These are phyloP conservation scores for Trichophaea hybrida DNA, from an alignment of 2,329 filamentous ascomycete species.

Conservation along the genomic window DNA sequence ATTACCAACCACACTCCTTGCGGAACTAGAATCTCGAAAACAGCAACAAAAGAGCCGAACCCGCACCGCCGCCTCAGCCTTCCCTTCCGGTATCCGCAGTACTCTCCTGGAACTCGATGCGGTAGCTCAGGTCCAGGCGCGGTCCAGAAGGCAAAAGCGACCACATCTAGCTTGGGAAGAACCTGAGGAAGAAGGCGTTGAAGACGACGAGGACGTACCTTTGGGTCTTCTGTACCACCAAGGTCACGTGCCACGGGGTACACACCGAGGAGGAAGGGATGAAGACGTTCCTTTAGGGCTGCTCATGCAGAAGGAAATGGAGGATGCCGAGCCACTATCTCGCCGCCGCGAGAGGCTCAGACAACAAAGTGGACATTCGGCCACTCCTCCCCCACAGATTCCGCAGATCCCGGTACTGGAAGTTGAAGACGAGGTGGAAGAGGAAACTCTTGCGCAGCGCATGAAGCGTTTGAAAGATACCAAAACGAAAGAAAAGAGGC, in stretches of 20 bases:
- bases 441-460: slow-evolving; percentile 53
- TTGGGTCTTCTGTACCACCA: slow-evolving; percentile 61
- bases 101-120: slow-evolving; percentile 84
- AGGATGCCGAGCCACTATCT: slow-evolving; percentile 84
- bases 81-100: slow-evolving; percentile 69
- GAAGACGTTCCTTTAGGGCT: slow-evolving; percentile 55
- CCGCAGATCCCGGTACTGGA: slow-evolving; percentile 24
- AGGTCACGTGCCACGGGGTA: slow-evolving; percentile 30
- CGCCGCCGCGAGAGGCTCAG: slow-evolving; percentile 59
- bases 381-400: slow-evolving; percentile 6
- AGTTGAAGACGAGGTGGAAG: slow-evolving; percentile 33
- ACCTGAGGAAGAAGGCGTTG: slow-evolving; percentile 36
- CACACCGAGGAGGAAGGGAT: slow-evolving; percentile 42
- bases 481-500: slow-evolving; percentile 33
- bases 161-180: slow-evolving; percentile 89
- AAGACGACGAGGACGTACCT: slow-evolving; percentile 72
- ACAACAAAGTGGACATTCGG: slow-evolving; percentile 32
- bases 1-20: slow-evolving; percentile 75
- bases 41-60: slow-evolving; percentile 72
- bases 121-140: slow-evolving; percentile 70
- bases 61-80: slow-evolving; percentile 46
- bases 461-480: slow-evolving; percentile 49
- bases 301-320: slow-evolving; percentile 67
- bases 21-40: slow-evolving; percentile 83
- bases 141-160: slow-evolving; percentile 56